Conservation (phyloP, 768 basidiomycete genomes). For the Russula sp. region DNA sequence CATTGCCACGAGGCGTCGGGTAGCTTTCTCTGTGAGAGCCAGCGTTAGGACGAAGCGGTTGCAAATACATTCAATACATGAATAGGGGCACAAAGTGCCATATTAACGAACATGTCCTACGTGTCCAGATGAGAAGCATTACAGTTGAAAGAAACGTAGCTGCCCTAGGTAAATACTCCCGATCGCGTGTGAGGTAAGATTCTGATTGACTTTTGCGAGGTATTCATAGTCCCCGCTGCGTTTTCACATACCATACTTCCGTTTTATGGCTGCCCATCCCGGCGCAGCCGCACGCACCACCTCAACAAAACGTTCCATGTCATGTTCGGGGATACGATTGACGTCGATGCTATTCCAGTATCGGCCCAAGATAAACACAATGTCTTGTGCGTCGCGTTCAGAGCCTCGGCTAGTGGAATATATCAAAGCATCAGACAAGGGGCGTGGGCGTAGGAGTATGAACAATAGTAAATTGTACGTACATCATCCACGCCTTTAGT, state of each 20-base stretch:
- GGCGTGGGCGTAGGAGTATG: neutral
- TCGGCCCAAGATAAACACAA: slow-evolving; percentile 59
- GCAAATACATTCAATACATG: slow-evolving; percentile 5
- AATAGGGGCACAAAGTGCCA: slow-evolving; percentile 2
- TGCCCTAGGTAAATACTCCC: slow-evolving; percentile 14
- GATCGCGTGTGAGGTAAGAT: slow-evolving; percentile 7
- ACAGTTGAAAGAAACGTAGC: slow-evolving; percentile 1
- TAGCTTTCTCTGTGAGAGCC: slow-evolving; percentile 2
- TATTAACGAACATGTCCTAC: slow-evolving; percentile 12
- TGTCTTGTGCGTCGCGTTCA: slow-evolving; percentile 74
- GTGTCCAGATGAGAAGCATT: slow-evolving; percentile 8
- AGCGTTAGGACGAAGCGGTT: neutral
- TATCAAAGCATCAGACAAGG: slow-evolving; percentile 7
- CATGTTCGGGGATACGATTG: slow-evolving; percentile 79
- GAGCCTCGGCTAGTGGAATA: slow-evolving; percentile 47
- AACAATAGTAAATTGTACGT: slow-evolving; percentile 27
- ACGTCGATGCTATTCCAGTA: slow-evolving; percentile 83
- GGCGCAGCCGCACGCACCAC: slow-evolving; percentile 54
- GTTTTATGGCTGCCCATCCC: slow-evolving; percentile 69
- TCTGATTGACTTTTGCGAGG: slow-evolving; percentile 12
- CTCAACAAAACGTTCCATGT: slow-evolving; percentile 73
- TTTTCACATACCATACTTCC: slow-evolving; percentile 59
- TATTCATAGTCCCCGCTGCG: slow-evolving; percentile 13
- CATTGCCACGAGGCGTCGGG: slow-evolving; percentile 8
- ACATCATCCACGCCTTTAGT: slow-evolving; percentile 80